A percentile compares a stretch with the other conserved stretches of the same genome.
Evolutionary conservation across 805 yeast species (phyloP).

Genomic region (Tetrapisispora arboricola): DNA sequence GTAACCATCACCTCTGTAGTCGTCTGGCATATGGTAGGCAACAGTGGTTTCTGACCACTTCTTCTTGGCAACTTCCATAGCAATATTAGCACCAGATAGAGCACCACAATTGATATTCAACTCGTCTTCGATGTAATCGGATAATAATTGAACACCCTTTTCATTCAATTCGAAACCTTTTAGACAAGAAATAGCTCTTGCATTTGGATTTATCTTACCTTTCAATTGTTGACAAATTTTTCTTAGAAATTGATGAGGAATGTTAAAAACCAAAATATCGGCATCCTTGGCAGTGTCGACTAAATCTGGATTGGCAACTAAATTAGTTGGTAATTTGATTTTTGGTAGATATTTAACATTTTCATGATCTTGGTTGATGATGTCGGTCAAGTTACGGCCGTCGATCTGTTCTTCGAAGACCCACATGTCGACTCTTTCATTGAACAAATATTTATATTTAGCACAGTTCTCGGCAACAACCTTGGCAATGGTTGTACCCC

Average conservation of each 20-base stretch:
- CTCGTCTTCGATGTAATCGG: slow-evolving; percentile 66
- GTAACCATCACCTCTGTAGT: slow-evolving; percentile 37
- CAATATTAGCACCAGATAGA: slow-evolving; percentile 92
- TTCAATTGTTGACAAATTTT: slow-evolving; percentile 64
- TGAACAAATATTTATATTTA: slow-evolving; percentile 62
- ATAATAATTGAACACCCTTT: slow-evolving; percentile 74
- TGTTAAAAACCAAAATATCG: slow-evolving; percentile 83
- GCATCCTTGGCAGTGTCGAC: slow-evolving; percentile 68
- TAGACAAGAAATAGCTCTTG: slow-evolving; percentile 88
- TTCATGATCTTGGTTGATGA: slow-evolving; percentile 83
- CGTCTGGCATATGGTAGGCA: slow-evolving; percentile 70
- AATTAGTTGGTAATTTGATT: slow-evolving; percentile 74
- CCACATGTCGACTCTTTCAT: slow-evolving; percentile 85
- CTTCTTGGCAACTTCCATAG: slow-evolving; percentile 91
- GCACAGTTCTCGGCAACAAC: slow-evolving; percentile 82
- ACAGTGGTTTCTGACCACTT: slow-evolving; percentile 97
- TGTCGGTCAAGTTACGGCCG: slow-evolving; percentile 76
- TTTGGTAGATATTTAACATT: slow-evolving; percentile 92
- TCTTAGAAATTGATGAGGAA: slow-evolving; percentile 92
- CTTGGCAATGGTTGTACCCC: slow-evolving; percentile 97
- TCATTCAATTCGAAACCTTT: slow-evolving; percentile 89
- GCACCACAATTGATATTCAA: slow-evolving; percentile 92
- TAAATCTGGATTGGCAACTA: slow-evolving; percentile 79
- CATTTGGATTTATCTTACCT: slow-evolving; percentile 60
- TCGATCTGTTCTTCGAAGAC: slow-evolving; percentile 78